Percentiles rank a stretch among this genome's conserved stretches.
Conservation (phyloP, 768 basidiomycete genomes). For the Termitomyces titanicus region DNA sequence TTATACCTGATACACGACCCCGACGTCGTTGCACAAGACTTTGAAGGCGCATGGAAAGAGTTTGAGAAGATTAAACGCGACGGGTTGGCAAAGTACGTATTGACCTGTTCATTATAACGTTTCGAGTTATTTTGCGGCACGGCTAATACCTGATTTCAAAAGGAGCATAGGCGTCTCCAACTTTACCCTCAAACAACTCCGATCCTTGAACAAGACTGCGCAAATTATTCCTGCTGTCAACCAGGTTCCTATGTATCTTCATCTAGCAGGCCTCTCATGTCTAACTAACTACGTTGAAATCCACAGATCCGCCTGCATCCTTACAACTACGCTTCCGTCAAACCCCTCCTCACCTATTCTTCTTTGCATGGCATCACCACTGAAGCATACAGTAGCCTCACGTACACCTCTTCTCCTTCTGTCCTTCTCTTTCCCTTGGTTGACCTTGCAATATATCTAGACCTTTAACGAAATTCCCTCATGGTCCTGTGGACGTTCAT, state of each 20-base stretch:
- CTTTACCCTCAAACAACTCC: constrained; percentile 49
- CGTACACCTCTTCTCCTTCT: constrained; percentile 27
- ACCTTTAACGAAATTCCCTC: constrained; percentile 55
- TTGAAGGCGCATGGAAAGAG: constrained; percentile 46
- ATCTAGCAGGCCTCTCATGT: too few relatives aligned
- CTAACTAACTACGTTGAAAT: too few relatives aligned
- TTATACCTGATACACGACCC: constrained; percentile 70
- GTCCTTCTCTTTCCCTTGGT: too few relatives aligned
- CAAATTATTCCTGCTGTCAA: constrained; percentile 64
- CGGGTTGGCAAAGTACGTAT: constrained; percentile 36
- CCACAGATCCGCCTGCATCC: too few relatives aligned
- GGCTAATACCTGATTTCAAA: background rate
- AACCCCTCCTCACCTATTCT: constrained; percentile 44
- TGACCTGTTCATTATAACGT: too few relatives aligned
- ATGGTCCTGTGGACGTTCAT: constrained; percentile 61
- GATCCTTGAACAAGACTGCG: constrained; percentile 46
- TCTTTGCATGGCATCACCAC: constrained; percentile 46
- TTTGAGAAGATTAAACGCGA: constrained; percentile 52
- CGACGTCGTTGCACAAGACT: constrained; percentile 24
- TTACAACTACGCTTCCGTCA: constrained; percentile 50
- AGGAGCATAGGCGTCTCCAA: constrained; percentile 57
- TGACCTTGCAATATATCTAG: constrained; percentile 23
- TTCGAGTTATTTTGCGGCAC: background rate
- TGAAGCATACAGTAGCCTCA: constrained; percentile 55
- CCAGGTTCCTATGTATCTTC: constrained; percentile 58